Evolutionary conservation across 2,329 filamentous ascomycete genomes (phyloP), one percentile per base, ranked within the genome.

Genomic region (Macrophomina phaseolina): DNA sequence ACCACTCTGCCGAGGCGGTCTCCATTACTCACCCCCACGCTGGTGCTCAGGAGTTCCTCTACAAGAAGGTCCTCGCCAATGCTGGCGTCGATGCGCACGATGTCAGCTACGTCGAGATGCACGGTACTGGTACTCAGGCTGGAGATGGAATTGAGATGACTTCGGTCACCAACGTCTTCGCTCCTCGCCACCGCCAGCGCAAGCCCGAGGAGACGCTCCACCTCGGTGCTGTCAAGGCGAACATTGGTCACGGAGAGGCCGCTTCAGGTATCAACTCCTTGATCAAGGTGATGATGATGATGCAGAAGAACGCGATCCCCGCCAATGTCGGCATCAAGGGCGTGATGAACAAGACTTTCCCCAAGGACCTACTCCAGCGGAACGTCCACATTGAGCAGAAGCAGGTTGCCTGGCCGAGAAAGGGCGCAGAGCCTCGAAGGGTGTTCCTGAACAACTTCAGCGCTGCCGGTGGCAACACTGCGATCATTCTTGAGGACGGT

Each of bases 11-110:
- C 0, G 89, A 93, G 72, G 89, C 92, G 52, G 88, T 92, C 23
- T 94, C 91, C 1, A 95, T 96, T 73, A 95, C 92, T 0, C 90
- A 92, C 67, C 93, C 93, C 1, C 91, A 95, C 76, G 90, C 88
- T 4, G 90, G 87, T 14, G 90, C 91, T 0, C 93, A 96, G 77
- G 87, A 91, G 12, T 82, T 86, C 56, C 81, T 95, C 11, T 94
- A 90, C 72, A 86, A 86, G 66, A 83, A 87, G 46, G 88, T 95
- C 34, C 83, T 95, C 1, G 86, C 90, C 56, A 86, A 91, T 51
- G 89, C 91, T 49, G 89, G 90, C 67, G 85, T 95, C 28, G 89
- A 94, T 73, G 90, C 92, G 1, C 85, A 88, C 61, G 90, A 94
- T 69, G 85, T 97, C 58, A 89, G 89, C 77, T 96, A 94, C 73